Percentiles rank a stretch among this genome's conserved stretches.
These are phyloP conservation scores for Xylaria sp. DNA, from an alignment of 2,329 filamentous ascomycete genomes.

Conservation along the genomic window DNA sequence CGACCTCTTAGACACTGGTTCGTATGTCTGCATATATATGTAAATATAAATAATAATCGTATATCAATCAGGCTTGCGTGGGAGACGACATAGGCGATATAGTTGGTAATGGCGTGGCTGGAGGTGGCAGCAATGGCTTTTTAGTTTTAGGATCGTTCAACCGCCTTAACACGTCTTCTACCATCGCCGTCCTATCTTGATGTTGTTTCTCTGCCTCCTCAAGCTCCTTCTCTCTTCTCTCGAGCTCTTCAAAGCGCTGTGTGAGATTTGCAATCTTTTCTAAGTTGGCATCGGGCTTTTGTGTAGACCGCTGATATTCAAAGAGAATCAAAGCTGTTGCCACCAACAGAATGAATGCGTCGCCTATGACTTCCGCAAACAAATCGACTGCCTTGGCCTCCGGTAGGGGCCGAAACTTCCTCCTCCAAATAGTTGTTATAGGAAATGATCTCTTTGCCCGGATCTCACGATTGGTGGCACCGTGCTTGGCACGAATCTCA, in stretches of 20 bases:
- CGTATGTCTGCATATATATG: not conserved
- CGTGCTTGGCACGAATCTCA: conserved; percentile 56
- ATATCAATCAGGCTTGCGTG: conserved; percentile 30
- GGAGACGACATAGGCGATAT: conserved; percentile 41
- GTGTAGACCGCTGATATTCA: conserved; percentile 68
- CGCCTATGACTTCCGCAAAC: conserved; percentile 73
- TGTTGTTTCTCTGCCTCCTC: conserved; percentile 59
- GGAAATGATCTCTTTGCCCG: conserved; percentile 42
- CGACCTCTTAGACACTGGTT: not conserved
- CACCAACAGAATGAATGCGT: conserved; percentile 70
- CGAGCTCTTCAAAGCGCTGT: conserved; percentile 60
- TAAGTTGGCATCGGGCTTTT: conserved; percentile 68
- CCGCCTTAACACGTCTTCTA: conserved; percentile 64
- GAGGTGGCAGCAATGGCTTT: conserved; percentile 59
- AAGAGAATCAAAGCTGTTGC: conserved; percentile 67
- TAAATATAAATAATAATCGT: no score
- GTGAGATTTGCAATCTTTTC: conserved; percentile 64
- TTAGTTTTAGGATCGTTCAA: conserved; percentile 68
- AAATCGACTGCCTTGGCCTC: conserved; percentile 73
- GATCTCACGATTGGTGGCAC: conserved; percentile 50
- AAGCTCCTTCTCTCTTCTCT: conserved; percentile 61
- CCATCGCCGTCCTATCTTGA: conserved; percentile 58
- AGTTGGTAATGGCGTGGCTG: conserved; percentile 42
- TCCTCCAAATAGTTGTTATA: conserved; percentile 67
- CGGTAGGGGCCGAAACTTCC: conserved; percentile 70